Evolutionary conservation across 1,284 basidiomycete genomes (phyloP).

Genomic region (Gymnopus androsaceus): DNA sequence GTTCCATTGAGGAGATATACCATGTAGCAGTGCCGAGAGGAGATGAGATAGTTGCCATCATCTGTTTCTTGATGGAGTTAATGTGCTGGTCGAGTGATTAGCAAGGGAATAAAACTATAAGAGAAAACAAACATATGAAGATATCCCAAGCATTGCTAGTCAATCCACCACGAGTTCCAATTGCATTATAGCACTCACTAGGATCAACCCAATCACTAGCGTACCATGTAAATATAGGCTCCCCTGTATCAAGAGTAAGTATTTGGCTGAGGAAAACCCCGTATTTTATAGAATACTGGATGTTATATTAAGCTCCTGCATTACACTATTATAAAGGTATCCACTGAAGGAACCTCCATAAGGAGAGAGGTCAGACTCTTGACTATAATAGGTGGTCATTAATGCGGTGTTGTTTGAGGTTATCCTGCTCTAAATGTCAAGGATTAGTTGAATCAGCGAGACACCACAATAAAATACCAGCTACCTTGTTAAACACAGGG

Average conservation of each 20-base stretch:
- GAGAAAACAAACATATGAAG: constrained; percentile 7
- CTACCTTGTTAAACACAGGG: too few species aligned
- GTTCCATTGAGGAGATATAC: constrained; percentile 18
- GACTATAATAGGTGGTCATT: constrained; percentile 6
- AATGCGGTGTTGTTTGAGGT: constrained; percentile 12
- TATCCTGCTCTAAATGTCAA: constrained; percentile 4
- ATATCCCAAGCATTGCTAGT: constrained; percentile 13
- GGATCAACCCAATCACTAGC: constrained; percentile 16
- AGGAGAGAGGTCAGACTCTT: constrained; percentile 1
- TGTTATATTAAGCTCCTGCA: constrained; percentile 13
- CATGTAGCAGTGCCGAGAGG: constrained; percentile 18
- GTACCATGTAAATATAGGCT: constrained; percentile 17
- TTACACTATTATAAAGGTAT: constrained; percentile 9
- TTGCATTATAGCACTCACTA: constrained; percentile 8
- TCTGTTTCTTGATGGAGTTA: constrained; percentile 16
- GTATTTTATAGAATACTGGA: not conserved
- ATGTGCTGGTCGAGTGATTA: constrained; percentile 12
- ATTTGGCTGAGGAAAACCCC: not conserved
- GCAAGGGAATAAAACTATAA: not conserved
- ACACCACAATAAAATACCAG: too few species aligned
- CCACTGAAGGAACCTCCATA: constrained; percentile 6
- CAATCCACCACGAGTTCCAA: constrained; percentile 1
- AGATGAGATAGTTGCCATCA: constrained; percentile 21
- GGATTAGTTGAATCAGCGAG: too few species aligned
- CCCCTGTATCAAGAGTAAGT: not conserved